Evolutionary conservation across 306 rosid genomes (phyloP).

Genomic region (Dryas alaskensis): DNA sequence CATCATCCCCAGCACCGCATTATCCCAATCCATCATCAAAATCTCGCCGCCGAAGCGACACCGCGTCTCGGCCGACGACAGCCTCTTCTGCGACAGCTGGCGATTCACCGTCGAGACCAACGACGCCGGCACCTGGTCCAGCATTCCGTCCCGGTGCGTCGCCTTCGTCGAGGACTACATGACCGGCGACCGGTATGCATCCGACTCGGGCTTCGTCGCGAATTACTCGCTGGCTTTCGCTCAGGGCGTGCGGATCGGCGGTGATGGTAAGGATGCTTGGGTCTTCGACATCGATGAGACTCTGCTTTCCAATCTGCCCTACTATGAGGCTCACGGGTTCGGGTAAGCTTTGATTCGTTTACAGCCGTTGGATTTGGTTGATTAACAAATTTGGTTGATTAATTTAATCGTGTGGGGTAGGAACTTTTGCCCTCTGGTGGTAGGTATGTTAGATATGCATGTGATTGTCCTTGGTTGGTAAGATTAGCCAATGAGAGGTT

Average conservation of each 20-base stretch:
- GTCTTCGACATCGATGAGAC: conserved; percentile 90
- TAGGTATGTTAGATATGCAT: background rate
- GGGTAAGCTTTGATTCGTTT: conserved; percentile 45
- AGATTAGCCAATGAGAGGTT: background rate
- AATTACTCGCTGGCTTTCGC: conserved; percentile 41
- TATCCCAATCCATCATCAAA: conserved; percentile 33
- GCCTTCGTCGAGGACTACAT: conserved; percentile 55
- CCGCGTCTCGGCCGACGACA: conserved; percentile 20
- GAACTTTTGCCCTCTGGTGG: background rate
- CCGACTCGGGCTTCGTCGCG: conserved; percentile 45
- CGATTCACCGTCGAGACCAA: conserved; percentile 73
- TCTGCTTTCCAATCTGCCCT: conserved; percentile 64
- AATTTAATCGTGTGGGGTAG: background rate
- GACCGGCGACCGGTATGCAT: conserved; percentile 40
- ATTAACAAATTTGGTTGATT: background rate
- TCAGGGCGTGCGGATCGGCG: conserved; percentile 25
- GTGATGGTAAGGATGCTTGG: conserved; percentile 71
- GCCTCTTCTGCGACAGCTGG: conserved; percentile 77
- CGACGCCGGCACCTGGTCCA: conserved; percentile 59
- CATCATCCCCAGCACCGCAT: conserved; percentile 6
- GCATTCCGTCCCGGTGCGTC: conserved; percentile 48
- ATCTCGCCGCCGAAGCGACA: conserved; percentile 30
- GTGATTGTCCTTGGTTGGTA: conserved; percentile 13
- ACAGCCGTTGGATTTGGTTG: conserved; percentile 4
- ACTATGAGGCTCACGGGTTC: conserved; percentile 50